These are phyloP conservation scores for Biscogniauxia mediterranea DNA, from an alignment of 2,329 filamentous ascomycete genomes.

Conservation along the genomic window DNA sequence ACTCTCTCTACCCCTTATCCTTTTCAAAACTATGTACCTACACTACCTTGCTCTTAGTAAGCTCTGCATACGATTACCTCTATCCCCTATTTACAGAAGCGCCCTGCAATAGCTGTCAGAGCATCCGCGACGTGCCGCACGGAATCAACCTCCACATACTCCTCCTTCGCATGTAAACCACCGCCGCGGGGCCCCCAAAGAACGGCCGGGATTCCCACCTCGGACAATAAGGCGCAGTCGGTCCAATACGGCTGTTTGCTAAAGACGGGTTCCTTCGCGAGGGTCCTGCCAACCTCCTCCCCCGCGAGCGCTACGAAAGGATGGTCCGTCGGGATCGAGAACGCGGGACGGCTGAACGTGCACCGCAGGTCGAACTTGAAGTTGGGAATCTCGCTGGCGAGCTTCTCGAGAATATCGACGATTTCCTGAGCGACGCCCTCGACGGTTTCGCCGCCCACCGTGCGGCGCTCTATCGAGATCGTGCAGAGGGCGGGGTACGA, in stretches of 20 bases:
- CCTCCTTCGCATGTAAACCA: constrained; percentile 7
- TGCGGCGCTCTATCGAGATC: constrained; percentile 48
- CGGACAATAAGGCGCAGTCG: constrained; percentile 18
- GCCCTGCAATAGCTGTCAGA: neutral
- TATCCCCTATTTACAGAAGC: neutral
- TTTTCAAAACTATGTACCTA: neutral
- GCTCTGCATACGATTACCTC: neutral
- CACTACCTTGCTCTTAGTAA: neutral
- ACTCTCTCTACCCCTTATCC: no score
- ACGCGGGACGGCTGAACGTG: constrained; percentile 42
- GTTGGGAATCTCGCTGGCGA: constrained; percentile 32
- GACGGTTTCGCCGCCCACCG: constrained; percentile 42
- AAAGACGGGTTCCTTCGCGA: constrained; percentile 29
- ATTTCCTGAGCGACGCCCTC: constrained; percentile 39
- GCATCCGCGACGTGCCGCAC: constrained; percentile 1
- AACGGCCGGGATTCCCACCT: constrained; percentile 5
- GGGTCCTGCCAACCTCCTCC: constrained; percentile 25
- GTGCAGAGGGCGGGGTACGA: constrained; percentile 51
- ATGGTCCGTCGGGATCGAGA: constrained; percentile 40
- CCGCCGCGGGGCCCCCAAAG: constrained; percentile 7
- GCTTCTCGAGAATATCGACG: constrained; percentile 33
- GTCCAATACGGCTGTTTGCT: constrained; percentile 44
- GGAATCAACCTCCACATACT: constrained; percentile 5
- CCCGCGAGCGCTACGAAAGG: constrained; percentile 37
- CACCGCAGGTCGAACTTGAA: constrained; percentile 42